These are phyloP conservation scores for Myriosclerotinia curreyana DNA, from an alignment of 2,329 filamentous ascomycete genomes.

Conservation along the genomic window DNA sequence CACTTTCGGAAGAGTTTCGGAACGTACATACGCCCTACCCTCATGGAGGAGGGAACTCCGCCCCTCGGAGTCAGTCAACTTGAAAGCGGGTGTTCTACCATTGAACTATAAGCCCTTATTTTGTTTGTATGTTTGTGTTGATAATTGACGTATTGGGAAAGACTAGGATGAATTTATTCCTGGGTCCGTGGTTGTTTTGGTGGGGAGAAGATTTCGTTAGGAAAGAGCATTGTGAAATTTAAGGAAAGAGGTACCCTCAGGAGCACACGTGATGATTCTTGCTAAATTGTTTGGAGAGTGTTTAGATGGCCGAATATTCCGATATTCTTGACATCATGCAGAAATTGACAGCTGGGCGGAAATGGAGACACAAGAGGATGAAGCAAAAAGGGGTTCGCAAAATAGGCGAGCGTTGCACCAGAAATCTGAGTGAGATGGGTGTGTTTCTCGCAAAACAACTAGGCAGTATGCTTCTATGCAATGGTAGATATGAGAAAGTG, in stretches of 20 bases:
- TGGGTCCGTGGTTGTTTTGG: not conserved
- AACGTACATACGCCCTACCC: not conserved
- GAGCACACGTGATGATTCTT: not conserved
- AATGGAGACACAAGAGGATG: not conserved
- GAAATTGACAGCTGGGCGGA: not conserved
- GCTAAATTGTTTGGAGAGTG: fast-evolving
- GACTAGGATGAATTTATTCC: not conserved
- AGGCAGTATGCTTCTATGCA: not conserved
- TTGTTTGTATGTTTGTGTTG: not conserved
- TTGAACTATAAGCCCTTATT: not conserved
- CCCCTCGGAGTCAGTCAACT: not conserved
- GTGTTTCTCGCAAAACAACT: not conserved
- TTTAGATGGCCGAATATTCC: not conserved
- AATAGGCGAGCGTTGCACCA: not conserved
- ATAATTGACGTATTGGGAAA: not conserved
- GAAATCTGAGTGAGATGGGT: not conserved
- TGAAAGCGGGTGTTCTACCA: not conserved
- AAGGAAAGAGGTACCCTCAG: not conserved
- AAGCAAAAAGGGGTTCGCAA: not conserved
- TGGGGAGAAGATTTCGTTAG: not conserved
- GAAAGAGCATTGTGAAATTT: not conserved
- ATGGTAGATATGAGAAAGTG: not conserved
- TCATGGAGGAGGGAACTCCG: no score
- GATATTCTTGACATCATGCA: not conserved
- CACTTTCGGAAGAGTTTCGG: not conserved